Conservation (phyloP, 2,329 filamentous ascomycete species). For the Scleromitrula shiraiana region DNA sequence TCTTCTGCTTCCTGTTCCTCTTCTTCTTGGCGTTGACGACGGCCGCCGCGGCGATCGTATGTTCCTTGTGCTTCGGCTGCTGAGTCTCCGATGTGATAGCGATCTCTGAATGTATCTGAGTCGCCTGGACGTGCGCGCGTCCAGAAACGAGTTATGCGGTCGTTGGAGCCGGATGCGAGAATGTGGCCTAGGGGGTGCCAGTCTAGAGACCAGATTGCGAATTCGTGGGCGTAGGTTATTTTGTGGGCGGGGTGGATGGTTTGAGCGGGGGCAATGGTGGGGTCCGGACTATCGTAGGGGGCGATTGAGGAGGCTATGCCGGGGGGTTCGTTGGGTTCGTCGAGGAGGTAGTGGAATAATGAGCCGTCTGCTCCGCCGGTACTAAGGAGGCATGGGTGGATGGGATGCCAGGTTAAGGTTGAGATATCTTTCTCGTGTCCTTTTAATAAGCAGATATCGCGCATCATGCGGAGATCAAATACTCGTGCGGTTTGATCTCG, state of each 20-base stretch:
- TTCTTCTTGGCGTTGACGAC: constrained; percentile 76
- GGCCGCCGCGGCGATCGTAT: constrained; percentile 73
- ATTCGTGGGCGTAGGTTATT: constrained; percentile 81
- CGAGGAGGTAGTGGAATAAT: constrained; percentile 88
- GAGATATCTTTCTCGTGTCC: constrained; percentile 96
- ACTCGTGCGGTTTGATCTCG: constrained; percentile 88
- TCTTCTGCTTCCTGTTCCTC: constrained; percentile 92
- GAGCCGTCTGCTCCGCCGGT: constrained; percentile 87
- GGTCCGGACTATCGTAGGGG: constrained; percentile 79
- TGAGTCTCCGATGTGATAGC: constrained; percentile 90
- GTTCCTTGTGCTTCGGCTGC: constrained; percentile 94
- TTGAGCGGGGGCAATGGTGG: constrained; percentile 70
- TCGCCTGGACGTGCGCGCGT: constrained; percentile 84
- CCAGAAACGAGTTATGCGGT: constrained; percentile 96
- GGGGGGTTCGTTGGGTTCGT: constrained; percentile 80
- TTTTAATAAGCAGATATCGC: constrained; percentile 85
- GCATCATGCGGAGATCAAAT: constrained; percentile 97
- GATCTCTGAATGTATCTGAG: constrained; percentile 74
- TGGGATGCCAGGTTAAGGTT: constrained; percentile 85
- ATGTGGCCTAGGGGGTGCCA: constrained; percentile 98
- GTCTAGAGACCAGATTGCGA: constrained; percentile 94
- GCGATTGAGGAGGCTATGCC: constrained; percentile 65
- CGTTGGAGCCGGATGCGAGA: constrained; percentile 89
- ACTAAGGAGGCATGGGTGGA: constrained; percentile 80
- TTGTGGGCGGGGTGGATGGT: constrained; percentile 89